Percentiles rank a stretch among this genome's conserved stretches.
phyloP scores from a whole-genome alignment of 2,329 filamentous ascomycete genomes.

The Exophiala sp. region DNA sequence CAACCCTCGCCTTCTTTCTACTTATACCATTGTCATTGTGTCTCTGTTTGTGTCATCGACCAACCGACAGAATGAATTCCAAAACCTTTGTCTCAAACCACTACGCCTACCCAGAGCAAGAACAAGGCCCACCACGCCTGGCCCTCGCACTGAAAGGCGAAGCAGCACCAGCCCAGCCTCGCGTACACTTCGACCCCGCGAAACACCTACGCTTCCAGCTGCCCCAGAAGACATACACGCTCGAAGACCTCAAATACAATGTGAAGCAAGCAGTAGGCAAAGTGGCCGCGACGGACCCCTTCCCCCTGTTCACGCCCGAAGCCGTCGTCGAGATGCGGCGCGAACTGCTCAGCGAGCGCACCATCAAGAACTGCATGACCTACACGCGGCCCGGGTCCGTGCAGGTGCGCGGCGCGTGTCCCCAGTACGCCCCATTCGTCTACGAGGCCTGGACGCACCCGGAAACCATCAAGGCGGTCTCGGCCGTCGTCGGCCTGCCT shows the following conservation, averaged over 20 bases:
- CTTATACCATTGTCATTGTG: too few species aligned
- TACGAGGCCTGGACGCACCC: constrained; percentile 53
- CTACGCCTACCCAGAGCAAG: constrained; percentile 3
- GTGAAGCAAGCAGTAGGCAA: constrained; percentile 17
- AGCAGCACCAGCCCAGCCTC: background rate
- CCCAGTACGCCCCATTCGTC: constrained; percentile 55
- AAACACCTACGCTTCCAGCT: constrained; percentile 9
- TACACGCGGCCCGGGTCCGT: constrained; percentile 48
- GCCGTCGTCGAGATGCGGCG: constrained; percentile 54
- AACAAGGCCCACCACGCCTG: background rate
- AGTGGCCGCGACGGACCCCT: constrained; percentile 54
- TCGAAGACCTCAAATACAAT: constrained; percentile 21
- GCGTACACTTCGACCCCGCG: constrained; percentile 7
- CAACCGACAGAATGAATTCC: background rate
- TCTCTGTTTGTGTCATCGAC: too few species aligned
- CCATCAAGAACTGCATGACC: constrained; percentile 51
- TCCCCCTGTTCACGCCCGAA: constrained; percentile 55
- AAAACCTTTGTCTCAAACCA: constrained; percentile 2
- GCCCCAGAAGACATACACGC: constrained; percentile 9
- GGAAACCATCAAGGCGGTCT: constrained; percentile 49
- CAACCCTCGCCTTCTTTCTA: too few species aligned
- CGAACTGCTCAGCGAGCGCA: constrained; percentile 52
- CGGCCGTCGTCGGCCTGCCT: constrained; percentile 52
- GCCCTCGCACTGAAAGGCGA: background rate
- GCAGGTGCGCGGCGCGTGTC: constrained; percentile 49